phyloP scores from a whole-genome alignment of 805 yeast genomes.

The Groenewaldozyma salmanticensis region DNA sequence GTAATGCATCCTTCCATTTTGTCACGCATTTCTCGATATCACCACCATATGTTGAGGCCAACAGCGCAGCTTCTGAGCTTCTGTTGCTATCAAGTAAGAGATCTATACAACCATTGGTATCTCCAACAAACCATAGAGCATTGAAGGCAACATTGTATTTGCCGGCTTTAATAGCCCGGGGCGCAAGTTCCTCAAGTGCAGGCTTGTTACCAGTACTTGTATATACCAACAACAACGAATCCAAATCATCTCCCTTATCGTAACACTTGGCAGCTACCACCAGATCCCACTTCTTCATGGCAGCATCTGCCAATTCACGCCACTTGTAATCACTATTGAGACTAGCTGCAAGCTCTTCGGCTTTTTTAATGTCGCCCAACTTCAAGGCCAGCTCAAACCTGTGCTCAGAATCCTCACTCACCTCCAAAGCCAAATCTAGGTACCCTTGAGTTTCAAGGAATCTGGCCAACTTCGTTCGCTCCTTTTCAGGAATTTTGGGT shows the following conservation, averaged over 20 bases:
- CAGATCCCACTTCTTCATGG: conserved; percentile 69
- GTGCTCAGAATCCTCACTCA: conserved; percentile 83
- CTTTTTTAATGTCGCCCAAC: conserved; percentile 66
- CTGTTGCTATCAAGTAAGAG: conserved; percentile 61
- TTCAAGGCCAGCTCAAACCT: conserved; percentile 81
- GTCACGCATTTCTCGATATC: conserved; percentile 40
- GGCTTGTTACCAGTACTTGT: conserved; percentile 66
- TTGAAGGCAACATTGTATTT: conserved; percentile 86
- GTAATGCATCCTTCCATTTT: conserved; percentile 59
- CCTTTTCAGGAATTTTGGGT: conserved; percentile 48
- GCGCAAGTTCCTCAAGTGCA: conserved; percentile 55
- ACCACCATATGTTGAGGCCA: conserved; percentile 62
- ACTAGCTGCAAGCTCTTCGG: conserved; percentile 52
- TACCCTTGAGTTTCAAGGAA: conserved; percentile 91
- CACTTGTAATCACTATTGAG: conserved; percentile 55
- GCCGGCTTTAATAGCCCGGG: conserved; percentile 59
- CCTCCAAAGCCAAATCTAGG: conserved; percentile 68
- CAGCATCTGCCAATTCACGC: conserved; percentile 85
- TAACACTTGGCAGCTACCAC: conserved; percentile 73
- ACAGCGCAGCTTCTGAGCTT: conserved; percentile 74
- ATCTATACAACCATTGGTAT: conserved; percentile 50
- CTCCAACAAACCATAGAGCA: conserved; percentile 81
- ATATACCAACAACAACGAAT: conserved; percentile 71
- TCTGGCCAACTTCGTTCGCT: conserved; percentile 70
- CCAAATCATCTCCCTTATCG: conserved; percentile 67